A percentile compares a stretch with the other conserved stretches of the same genome.
phyloP scores from a whole-genome alignment of 208 protist genomes.

The Trypanosoma avium region DNA sequence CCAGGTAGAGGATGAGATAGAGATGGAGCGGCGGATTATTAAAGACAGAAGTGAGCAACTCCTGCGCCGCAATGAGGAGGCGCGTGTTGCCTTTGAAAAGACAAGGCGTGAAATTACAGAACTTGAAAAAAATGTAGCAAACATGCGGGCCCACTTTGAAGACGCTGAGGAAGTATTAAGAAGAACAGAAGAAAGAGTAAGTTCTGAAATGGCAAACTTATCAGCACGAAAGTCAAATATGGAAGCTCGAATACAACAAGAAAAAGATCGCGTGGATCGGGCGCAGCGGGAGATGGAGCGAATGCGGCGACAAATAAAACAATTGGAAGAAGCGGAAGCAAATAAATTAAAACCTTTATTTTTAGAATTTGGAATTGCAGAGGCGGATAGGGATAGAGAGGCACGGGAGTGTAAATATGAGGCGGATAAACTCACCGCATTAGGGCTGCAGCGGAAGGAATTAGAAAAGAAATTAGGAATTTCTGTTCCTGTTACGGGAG shows the following conservation, averaged over 20 bases:
- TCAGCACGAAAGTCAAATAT: slow-evolving; percentile 68
- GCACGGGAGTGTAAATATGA: slow-evolving; percentile 76
- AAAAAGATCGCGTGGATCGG: slow-evolving; percentile 71
- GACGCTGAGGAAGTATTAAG: slow-evolving; percentile 58
- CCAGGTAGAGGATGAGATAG: slow-evolving; percentile 79
- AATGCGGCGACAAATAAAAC: slow-evolving; percentile 72
- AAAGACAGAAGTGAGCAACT: slow-evolving; percentile 85
- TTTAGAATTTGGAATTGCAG: slow-evolving; percentile 45
- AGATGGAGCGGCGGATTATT: slow-evolving; percentile 81
- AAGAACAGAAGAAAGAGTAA: slow-evolving; percentile 64
- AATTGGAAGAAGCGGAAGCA: slow-evolving; percentile 75
- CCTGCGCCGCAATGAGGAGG: slow-evolving; percentile 80
- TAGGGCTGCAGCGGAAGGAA: slow-evolving; percentile 68
- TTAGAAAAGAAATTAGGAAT: slow-evolving; percentile 48
- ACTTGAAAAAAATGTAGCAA: slow-evolving; percentile 62
- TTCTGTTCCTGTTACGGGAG: neutral
- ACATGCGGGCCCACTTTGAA: slow-evolving; percentile 34
- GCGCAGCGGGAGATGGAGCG: slow-evolving; percentile 77
- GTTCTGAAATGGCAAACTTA: slow-evolving; percentile 44
- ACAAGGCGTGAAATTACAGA: slow-evolving; percentile 69
- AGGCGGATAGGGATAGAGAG: slow-evolving; percentile 59
- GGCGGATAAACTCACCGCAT: slow-evolving; percentile 62
- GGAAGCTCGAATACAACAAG: slow-evolving; percentile 75
- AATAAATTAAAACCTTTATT: slow-evolving; percentile 53
- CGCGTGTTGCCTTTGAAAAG: slow-evolving; percentile 74